Percentiles rank a stretch among this genome's conserved stretches.
Evolutionary conservation across 805 yeast species (phyloP).

Genomic region (Barnettozyma pratensis): DNA sequence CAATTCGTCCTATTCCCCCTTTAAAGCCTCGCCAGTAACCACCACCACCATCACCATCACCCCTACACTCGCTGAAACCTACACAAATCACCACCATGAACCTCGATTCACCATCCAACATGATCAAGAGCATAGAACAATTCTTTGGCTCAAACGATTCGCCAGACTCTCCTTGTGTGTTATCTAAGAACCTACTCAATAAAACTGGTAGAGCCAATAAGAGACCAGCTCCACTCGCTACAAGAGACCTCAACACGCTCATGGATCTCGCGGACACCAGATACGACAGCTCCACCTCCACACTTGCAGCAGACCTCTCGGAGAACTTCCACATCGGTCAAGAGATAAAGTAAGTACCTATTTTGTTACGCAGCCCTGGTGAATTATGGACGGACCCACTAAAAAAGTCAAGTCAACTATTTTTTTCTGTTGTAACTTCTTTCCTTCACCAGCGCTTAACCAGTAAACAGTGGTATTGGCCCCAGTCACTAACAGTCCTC

Average conservation of each 20-base stretch:
- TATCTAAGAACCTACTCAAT: conserved; percentile 13
- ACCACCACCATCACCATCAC: background rate
- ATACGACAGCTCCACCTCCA: conserved; percentile 37
- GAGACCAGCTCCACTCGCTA: conserved; percentile 9
- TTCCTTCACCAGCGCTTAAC: background rate
- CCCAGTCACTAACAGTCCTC: background rate
- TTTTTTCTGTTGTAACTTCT: background rate
- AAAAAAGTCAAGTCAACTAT: background rate
- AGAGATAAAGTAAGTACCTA: conserved; percentile 12
- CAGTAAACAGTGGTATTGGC: background rate
- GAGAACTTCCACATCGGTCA: conserved; percentile 32
- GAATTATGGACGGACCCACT: background rate
- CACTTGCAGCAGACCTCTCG: conserved; percentile 33
- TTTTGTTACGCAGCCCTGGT: background rate
- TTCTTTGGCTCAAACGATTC: conserved; percentile 16
- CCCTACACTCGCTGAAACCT: background rate
- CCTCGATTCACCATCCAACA: conserved; percentile 21
- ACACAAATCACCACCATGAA: conserved; percentile 8
- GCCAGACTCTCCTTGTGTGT: conserved; percentile 25
- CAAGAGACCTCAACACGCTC: conserved; percentile 18
- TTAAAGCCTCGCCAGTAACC: background rate
- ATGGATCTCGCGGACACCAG: conserved; percentile 23
- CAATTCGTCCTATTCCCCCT: background rate
- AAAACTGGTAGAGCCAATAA: conserved; percentile 12
- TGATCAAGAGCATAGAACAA: conserved; percentile 19